Conservation (phyloP, 108 stramenopile genomes). For the Skeletonema grethae region DNA sequence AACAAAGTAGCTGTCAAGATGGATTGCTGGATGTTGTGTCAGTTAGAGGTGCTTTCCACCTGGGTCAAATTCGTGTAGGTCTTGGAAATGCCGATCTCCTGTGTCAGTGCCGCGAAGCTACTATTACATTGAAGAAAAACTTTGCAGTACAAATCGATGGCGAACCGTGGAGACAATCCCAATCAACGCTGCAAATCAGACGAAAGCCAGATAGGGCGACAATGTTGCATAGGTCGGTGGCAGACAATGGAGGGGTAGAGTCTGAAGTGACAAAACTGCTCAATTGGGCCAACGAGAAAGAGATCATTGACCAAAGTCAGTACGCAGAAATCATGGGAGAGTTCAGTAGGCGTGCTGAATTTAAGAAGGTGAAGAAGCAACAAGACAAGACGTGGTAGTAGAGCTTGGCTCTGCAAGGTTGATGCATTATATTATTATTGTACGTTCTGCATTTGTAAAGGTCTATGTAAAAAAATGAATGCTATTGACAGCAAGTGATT, state of each 20-base stretch:
- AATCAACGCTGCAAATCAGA: conserved; percentile 54
- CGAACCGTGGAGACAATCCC: conserved; percentile 85
- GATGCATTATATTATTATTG: not conserved
- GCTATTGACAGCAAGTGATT: not conserved
- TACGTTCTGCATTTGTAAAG: not conserved
- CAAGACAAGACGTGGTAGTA: not conserved
- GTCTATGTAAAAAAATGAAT: not conserved
- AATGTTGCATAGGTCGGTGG: conserved; percentile 76
- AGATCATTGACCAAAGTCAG: conserved; percentile 62
- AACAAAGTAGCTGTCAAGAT: conserved; percentile 83
- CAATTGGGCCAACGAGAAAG: conserved; percentile 75
- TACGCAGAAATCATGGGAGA: conserved; percentile 75
- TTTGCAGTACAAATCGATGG: conserved; percentile 89
- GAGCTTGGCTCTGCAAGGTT: not conserved
- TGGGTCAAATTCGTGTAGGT: conserved; percentile 90
- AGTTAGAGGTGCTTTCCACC: conserved; percentile 80
- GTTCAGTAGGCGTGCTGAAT: conserved; percentile 81
- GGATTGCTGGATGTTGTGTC: conserved; percentile 87
- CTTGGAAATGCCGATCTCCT: conserved; percentile 74
- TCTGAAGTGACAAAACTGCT: conserved; percentile 79
- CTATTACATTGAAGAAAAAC: conserved; percentile 70
- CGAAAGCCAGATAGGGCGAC: conserved; percentile 69
- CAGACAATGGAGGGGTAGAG: conserved; percentile 75
- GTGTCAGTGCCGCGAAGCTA: conserved; percentile 79
- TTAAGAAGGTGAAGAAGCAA: conserved; percentile 31